Evolutionary conservation across 2,329 filamentous ascomycete species (phyloP), one percentile per base, ranked within the genome.

Genomic region (Diaporthe sp.): DNA sequence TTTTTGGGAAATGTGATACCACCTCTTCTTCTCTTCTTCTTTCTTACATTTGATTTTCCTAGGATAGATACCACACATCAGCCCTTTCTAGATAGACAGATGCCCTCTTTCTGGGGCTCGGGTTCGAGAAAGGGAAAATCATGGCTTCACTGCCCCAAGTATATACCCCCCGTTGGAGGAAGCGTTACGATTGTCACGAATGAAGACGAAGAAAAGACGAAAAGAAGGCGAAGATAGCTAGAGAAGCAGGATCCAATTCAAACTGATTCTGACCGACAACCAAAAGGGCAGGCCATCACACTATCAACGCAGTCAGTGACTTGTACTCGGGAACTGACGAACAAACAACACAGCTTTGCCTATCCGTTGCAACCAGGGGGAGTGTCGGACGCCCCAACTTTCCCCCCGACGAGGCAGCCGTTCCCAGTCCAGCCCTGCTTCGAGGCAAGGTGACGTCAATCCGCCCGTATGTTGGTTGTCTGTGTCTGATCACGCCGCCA

Each of bases 391-490:
- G 15, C n/a, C 64, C 64, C 47, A 17, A 15, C 5, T 15, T 25
- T 30, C 8, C 35, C 35, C n/a, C 33, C 22, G 12, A 30, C 19
- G 33, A 52, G 64, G 45, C 50, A 68, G 42, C 22, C 25, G 13
- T 35, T 25, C 69, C 33, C n/a, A 45, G n/a, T 40, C 42, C 69
- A 61, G 57, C 69, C 57, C 47, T 58, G 58, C 69, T 64, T 38
- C 57, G 30, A 72, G 55, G 70, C 57, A 42, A 55, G 57, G 70
- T 72, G 70, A 72, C 70, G 58, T 66, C 70, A 72, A 72, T 33
- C 13, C 28, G 30, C 35, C 28, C 12, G 50, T 64, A 55, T 13
- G 28, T 38, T 64, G n/a, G 57, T 64, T 8, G 28, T 4, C 19
- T 45, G 33, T 54, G 47, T 33, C 45, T 52, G 45, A 33, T 54